phyloP scores from a whole-genome alignment of 306 rosid species.

The Myrica gale region DNA sequence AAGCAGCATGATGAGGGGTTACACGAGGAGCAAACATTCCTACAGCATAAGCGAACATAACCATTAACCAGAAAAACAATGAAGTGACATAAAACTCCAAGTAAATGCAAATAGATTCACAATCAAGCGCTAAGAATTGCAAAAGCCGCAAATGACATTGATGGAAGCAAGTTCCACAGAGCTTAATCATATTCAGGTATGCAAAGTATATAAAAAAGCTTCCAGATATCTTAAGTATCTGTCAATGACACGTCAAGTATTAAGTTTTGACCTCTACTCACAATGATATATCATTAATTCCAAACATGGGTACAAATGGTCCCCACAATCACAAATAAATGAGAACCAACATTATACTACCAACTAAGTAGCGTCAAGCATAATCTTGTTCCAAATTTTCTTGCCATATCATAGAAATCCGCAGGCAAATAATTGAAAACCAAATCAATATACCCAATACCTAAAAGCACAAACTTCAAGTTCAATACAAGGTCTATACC shows the following conservation, averaged over 20 bases:
- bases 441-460: background rate
- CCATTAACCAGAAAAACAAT: background rate
- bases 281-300: no score
- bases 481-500: background rate
- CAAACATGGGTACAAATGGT: no score
- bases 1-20: slow-evolving; percentile 40
- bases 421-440: background rate
- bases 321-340: no score
- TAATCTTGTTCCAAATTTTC: no score
- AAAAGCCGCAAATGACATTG: background rate
- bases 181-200: background rate
- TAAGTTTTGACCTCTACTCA: no score
- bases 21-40: slow-evolving; percentile 52
- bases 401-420: background rate
- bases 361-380: no score
- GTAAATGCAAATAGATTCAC: background rate
- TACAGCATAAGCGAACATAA: slow-evolving; percentile 16
- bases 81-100: background rate
- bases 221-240: no score
- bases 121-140: background rate
- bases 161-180: slow-evolving; percentile 5
- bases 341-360: no score
- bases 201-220: background rate
- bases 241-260: background rate
- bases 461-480: background rate